phyloP scores from a whole-genome alignment of 1,284 basidiomycete species.

The Wallemia hederae region DNA sequence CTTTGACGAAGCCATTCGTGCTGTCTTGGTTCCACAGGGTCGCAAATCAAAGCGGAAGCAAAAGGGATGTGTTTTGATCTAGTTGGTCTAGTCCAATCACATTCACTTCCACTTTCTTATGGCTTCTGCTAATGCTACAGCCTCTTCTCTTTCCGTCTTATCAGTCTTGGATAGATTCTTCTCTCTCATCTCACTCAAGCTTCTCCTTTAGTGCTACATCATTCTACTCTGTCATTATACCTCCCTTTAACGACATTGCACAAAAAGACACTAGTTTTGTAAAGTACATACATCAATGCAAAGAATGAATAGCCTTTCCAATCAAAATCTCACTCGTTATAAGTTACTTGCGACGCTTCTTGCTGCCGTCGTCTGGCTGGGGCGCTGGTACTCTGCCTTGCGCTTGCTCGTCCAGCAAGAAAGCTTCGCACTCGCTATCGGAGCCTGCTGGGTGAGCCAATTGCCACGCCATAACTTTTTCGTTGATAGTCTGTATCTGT shows the following conservation, averaged over 20 bases:
- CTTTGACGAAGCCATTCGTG: constrained; percentile 80
- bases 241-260: neutral
- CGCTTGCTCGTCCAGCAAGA: constrained; percentile 29
- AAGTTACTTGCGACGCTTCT: neutral
- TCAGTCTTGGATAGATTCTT: no score
- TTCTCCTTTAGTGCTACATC: no score
- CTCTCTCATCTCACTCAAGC: no score
- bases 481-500: constrained; percentile 34
- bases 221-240: neutral
- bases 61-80: constrained; percentile 18
- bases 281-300: neutral
- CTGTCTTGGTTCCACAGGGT: constrained; percentile 17
- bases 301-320: neutral
- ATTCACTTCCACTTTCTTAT: no score
- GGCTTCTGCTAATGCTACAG: no score
- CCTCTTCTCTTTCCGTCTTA: no score
- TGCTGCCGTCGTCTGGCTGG: neutral
- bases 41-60: constrained; percentile 14
- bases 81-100: no score
- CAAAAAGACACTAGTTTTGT: neutral
- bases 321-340: no score
- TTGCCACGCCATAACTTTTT: constrained; percentile 47
- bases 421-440: constrained; percentile 33
- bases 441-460: constrained; percentile 36
- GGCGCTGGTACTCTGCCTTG: constrained; percentile 2